phyloP scores from a whole-genome alignment of 768 basidiomycete species.

The Aureoboletus auriporus region DNA sequence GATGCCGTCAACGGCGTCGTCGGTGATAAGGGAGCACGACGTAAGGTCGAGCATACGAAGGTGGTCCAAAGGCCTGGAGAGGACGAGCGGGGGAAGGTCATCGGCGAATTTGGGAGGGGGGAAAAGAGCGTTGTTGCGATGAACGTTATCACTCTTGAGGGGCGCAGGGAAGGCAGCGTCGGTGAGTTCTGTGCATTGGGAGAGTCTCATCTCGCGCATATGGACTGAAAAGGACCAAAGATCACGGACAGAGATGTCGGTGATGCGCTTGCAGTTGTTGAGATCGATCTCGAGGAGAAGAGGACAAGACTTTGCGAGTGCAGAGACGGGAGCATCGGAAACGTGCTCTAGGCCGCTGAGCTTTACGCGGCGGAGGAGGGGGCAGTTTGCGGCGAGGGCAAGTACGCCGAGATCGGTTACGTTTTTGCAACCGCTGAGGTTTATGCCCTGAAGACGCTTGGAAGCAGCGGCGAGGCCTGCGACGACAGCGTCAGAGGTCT shows the following conservation, averaged over 20 bases:
- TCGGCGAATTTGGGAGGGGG: conserved; percentile 33
- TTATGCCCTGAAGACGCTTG: conserved; percentile 84
- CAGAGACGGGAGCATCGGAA: conserved; percentile 73
- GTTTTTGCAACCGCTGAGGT: conserved; percentile 76
- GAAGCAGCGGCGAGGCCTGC: conserved; percentile 66
- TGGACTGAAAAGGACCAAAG: conserved; percentile 77
- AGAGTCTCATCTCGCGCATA: conserved; percentile 89
- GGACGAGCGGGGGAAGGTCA: conserved; percentile 62
- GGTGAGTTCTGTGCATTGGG: conserved; percentile 72
- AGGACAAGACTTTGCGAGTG: conserved; percentile 74
- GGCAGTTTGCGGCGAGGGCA: conserved; percentile 71
- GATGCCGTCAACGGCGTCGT: conserved; percentile 80
- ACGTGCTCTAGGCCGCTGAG: conserved; percentile 71
- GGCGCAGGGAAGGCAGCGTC: conserved; percentile 85
- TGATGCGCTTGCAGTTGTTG: conserved; percentile 73
- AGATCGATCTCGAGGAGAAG: conserved; percentile 94
- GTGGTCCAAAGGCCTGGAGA: conserved; percentile 69
- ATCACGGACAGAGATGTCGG: conserved; percentile 74
- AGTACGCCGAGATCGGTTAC: conserved; percentile 77
- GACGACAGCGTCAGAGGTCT: conserved; percentile 69
- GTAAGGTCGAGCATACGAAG: conserved; percentile 93
- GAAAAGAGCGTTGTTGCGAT: conserved; percentile 41
- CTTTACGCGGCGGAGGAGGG: conserved; percentile 84
- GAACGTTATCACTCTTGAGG: conserved; percentile 35
- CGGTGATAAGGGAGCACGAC: conserved; percentile 74